Evolutionary conservation across 306 rosid genomes (phyloP).

Genomic region (Herpetospermum pedunculosum): DNA sequence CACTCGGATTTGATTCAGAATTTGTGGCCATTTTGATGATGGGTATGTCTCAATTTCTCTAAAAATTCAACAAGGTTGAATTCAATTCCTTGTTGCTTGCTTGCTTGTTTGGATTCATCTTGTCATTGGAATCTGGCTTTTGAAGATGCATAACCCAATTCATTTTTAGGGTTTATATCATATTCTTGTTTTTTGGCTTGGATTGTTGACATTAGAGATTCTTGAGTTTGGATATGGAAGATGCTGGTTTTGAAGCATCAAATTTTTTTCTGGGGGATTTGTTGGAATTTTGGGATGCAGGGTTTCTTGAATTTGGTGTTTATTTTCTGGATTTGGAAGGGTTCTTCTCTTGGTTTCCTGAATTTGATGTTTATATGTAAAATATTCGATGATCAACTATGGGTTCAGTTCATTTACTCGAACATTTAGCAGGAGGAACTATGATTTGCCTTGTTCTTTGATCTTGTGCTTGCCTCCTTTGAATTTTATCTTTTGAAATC

Average conservation of each 20-base stretch:
- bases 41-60: background rate
- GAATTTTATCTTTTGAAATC: background rate
- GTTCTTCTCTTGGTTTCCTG: background rate
- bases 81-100: background rate
- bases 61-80: background rate
- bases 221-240: conserved; percentile 2
- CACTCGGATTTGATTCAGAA: background rate
- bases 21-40: background rate
- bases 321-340: background rate
- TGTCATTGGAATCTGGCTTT: background rate
- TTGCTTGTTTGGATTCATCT: background rate
- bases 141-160: background rate
- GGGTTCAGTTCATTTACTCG: background rate
- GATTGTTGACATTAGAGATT: background rate
- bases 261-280: background rate
- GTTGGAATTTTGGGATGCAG: background rate
- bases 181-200: background rate
- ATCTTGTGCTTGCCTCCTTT: background rate
- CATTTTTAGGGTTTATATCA: background rate
- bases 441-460: background rate
- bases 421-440: background rate
- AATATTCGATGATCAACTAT: background rate
- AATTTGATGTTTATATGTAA: background rate
- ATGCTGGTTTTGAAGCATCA: conserved; percentile 2
- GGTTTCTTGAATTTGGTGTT: background rate